Evolutionary conservation across 108 stramenopile species (phyloP).

Genomic region (Cyclotella choctawhatcheeana): DNA sequence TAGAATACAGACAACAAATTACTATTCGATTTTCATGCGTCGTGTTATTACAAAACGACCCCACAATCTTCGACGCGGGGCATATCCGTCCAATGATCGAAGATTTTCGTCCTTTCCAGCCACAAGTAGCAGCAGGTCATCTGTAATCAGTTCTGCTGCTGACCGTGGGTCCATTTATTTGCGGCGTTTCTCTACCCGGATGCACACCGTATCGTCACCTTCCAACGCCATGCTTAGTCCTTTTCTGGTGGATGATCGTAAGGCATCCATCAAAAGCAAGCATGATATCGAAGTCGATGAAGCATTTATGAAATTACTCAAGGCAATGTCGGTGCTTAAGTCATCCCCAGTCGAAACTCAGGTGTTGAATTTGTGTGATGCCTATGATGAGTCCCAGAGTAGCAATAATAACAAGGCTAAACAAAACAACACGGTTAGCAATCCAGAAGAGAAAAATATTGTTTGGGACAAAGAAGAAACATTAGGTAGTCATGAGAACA

Average conservation of each 20-base stretch:
- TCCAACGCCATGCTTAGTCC: conserved; percentile 5
- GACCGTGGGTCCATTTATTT: too few relatives aligned
- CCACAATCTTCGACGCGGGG: not conserved
- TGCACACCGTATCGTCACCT: not conserved
- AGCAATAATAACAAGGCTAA: too few relatives aligned
- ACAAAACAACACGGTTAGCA: too few relatives aligned
- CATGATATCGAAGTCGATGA: not conserved
- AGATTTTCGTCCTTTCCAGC: not conserved
- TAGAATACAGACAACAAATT: too few relatives aligned
- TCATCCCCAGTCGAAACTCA: not conserved
- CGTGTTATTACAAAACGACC: not conserved
- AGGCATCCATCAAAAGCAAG: not conserved
- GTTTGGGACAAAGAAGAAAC: too few relatives aligned
- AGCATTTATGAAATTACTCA: conserved; percentile 22
- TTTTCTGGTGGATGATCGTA: not conserved
- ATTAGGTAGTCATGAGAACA: too few relatives aligned
- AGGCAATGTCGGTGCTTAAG: conserved; percentile 26
- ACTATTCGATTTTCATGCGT: too few relatives aligned
- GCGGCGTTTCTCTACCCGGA: not conserved
- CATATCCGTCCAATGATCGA: not conserved
- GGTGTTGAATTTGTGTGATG: too few relatives aligned
- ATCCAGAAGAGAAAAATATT: too few relatives aligned
- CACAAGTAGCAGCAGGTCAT: not conserved
- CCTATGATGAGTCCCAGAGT: too few relatives aligned
- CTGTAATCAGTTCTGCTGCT: not conserved